These are phyloP conservation scores for Dichomitus squalens DNA, from an alignment of 1,284 basidiomycete species.

Conservation along the genomic window DNA sequence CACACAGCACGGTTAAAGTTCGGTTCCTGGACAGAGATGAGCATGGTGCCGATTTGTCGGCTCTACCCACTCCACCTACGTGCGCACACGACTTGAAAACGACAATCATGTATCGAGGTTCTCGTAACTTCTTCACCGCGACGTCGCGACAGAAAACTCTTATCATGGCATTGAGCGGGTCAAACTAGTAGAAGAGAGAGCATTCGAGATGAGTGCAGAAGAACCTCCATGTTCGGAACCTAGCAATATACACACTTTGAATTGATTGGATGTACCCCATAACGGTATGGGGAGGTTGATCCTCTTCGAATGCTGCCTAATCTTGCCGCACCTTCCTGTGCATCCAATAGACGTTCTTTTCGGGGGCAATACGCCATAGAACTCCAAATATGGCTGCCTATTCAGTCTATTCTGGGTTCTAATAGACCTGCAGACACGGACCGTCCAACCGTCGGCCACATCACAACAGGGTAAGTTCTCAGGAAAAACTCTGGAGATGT, in stretches of 20 bases:
- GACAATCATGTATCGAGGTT: too few relatives aligned
- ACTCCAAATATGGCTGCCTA: not conserved
- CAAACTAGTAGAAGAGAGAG: too few relatives aligned
- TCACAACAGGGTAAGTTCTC: not conserved
- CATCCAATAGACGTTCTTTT: not conserved
- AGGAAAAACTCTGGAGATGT: not conserved
- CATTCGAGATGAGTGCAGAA: too few relatives aligned
- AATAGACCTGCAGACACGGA: not conserved
- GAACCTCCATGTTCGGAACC: too few relatives aligned
- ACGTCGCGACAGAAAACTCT: too few relatives aligned
- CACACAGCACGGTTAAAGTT: slow-evolving; percentile 13
- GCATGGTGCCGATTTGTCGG: slow-evolving; percentile 10
- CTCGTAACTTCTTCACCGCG: too few relatives aligned
- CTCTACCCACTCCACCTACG: slow-evolving; percentile 5
- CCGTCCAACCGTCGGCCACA: not conserved
- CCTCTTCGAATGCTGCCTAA: not conserved
- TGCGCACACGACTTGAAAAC: not conserved
- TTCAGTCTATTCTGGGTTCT: slow-evolving; percentile 5
- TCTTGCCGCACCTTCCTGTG: not conserved
- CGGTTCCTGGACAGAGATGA: slow-evolving; percentile 1
- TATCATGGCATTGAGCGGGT: too few relatives aligned
- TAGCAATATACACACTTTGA: too few relatives aligned
- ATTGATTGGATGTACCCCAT: not conserved
- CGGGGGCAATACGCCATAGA: not conserved
- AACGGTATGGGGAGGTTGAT: not conserved